A percentile compares a stretch with the other conserved stretches of the same genome.
Evolutionary conservation across 805 yeast species (phyloP).

Genomic region (Candida saitoana): DNA sequence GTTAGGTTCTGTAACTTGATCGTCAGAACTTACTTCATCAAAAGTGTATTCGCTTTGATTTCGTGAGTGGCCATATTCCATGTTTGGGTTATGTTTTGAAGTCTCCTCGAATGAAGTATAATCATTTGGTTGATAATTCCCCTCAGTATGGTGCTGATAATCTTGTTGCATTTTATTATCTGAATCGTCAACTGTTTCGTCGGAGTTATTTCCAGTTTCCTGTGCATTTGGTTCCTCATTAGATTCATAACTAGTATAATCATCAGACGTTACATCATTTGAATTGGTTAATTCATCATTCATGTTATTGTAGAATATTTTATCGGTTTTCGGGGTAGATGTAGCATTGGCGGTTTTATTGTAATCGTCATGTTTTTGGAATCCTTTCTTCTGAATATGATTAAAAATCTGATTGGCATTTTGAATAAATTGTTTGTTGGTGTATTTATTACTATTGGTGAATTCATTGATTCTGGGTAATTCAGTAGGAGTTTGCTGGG

Average conservation of each 20-base stretch:
- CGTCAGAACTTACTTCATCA: constrained; percentile 20
- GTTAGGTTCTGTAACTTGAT: constrained; percentile 11
- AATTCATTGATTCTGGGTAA: constrained; percentile 24
- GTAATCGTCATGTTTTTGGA: constrained; percentile 7
- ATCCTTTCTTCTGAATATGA: constrained; percentile 35
- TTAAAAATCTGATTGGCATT: constrained; percentile 39
- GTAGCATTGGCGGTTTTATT: constrained; percentile 28
- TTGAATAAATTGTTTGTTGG: constrained; percentile 32
- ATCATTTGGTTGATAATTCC: constrained; percentile 1
- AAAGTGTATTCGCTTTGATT: constrained; percentile 29
- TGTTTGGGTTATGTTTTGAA: constrained; percentile 11
- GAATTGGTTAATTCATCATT: constrained; percentile 20
- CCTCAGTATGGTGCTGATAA: background rate
- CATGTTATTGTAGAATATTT: constrained; percentile 13
- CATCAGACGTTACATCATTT: constrained; percentile 13
- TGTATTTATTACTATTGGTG: constrained; percentile 25
- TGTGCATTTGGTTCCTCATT: constrained; percentile 9
- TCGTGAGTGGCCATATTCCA: constrained; percentile 10
- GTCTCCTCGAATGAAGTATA: constrained; percentile 14
- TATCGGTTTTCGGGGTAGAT: constrained; percentile 34
- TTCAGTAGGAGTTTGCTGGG: constrained; percentile 9
- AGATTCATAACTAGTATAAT: constrained; percentile 4
- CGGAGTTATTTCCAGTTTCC: constrained; percentile 4
- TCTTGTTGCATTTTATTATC: background rate
- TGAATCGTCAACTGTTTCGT: background rate